A percentile compares a stretch with the other conserved stretches of the same genome.
Evolutionary conservation across 129 eudicot species (phyloP).

Genomic region (Ambrosia trifida): DNA sequence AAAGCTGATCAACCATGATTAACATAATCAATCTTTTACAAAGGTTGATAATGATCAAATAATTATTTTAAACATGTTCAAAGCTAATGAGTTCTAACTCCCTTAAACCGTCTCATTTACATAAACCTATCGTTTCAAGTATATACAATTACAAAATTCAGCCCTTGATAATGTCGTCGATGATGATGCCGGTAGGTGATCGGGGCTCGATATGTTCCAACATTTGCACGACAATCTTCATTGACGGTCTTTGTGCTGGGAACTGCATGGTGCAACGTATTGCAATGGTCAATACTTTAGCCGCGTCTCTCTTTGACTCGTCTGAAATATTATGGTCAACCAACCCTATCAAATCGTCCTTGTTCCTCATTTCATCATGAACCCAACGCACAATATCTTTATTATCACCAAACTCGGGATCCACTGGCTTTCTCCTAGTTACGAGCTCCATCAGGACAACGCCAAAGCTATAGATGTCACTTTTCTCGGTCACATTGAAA

Average conservation of each 20-base stretch:
- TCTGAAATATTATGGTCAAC: slow-evolving; percentile 46
- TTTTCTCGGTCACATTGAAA: slow-evolving; percentile 53
- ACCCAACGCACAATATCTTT: slow-evolving; percentile 60
- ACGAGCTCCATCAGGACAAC: slow-evolving; percentile 65
- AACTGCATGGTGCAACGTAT: slow-evolving; percentile 54
- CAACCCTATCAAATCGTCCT: slow-evolving; percentile 25
- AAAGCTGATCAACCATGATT: background rate
- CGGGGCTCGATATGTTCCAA: slow-evolving; percentile 49
- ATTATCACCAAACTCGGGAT: slow-evolving; percentile 53
- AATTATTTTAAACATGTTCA: background rate
- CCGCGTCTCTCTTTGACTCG: slow-evolving; percentile 35
- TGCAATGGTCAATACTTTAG: slow-evolving; percentile 52
- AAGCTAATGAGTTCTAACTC: background rate
- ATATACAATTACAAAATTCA: slow-evolving; percentile 20
- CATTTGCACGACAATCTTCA: slow-evolving; percentile 72
- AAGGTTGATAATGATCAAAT: background rate
- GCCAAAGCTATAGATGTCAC: slow-evolving; percentile 69
- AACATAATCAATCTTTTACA: background rate
- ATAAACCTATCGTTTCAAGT: background rate
- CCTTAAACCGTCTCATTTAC: background rate
- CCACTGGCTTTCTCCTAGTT: slow-evolving; percentile 59
- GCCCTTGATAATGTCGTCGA: slow-evolving; percentile 17
- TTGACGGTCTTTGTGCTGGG: slow-evolving; percentile 63
- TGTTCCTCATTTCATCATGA: slow-evolving; percentile 32
- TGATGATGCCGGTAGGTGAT: slow-evolving; percentile 17